Base-by-base conservation (phyloP, 2,329 filamentous ascomycete genomes). In the Trichoderma atrobrunneum region DNA sequence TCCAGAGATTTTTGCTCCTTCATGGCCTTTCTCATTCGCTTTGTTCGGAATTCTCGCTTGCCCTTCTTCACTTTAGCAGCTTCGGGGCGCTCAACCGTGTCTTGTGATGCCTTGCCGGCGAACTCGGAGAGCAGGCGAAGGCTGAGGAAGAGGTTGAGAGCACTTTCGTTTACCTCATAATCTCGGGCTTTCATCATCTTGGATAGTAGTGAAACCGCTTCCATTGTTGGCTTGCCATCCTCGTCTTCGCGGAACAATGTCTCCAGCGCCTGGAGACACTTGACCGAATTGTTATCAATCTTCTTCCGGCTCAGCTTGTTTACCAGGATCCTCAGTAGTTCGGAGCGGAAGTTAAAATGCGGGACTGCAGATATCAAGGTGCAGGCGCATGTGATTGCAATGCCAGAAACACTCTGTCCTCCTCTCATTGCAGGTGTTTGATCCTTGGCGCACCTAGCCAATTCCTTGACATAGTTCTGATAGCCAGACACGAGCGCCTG, bases 171-270 rank as follows among this genome's bases (percentile, higher is more conserved):
- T 32, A 98, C 88, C 61, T 90, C 85, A 81, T 93, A 99, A 72
- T 95, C 90, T 76, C 91, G 91, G 2, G 91, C 91, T 82, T 93
- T 97, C 91, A 99, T 95, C 95, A 98, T 97, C 84, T 96, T 97
- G 28, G 93, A 90, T 56, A 99, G 85, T 70, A 97, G 86, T 0
- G 90, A 89, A 12, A 97, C 93, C 0, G 93, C 93, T 80, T 99
- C 96, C 76, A 97, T 87, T 0, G 95, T 94, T 1, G 94, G 91
- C 21, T 92, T 90, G 18, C 96, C 96, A 78, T 98, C 95, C 63
- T 98, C 94, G 74, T 99, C 96, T 14, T 94, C 90, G 24, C 86
- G 85, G 78, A 98, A 98, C 1, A 98, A 84, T 3, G 89, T 91
- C 81, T 97, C 92, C 54, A 99, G 81, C 0, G 95, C 91, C 74